Evolutionary conservation across 2,329 filamentous ascomycete species (phyloP), one percentile per base, ranked within the genome.

Genomic region (Sclerotiophoma versabilis): DNA sequence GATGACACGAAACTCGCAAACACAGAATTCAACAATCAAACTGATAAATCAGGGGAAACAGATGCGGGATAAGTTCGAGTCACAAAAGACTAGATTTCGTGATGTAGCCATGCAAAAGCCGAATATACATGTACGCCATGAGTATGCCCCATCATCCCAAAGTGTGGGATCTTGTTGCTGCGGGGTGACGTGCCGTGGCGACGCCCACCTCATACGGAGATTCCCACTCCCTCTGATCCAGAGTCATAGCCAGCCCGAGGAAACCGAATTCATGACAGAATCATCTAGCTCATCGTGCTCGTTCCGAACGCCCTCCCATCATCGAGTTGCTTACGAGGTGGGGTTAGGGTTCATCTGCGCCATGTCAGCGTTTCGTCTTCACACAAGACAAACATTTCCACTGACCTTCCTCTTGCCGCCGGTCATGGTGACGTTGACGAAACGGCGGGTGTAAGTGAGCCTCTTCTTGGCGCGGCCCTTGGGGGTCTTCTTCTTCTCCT

Each of bases 401-500:
- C 83, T 76, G 80, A 95, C 92, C 92, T 97, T 97, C 82, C 93
- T 87, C 93, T 98, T 98, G 84, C 93, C 93, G 81, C 92, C 93
- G 68, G 93, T 96, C 82, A 96, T 86, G 76, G 91, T 95, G 78
- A 98, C 92, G 83, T 98, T 97, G 72, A 98, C 93, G 85, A 98
- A 98, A 76, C 93, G 92, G 80, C 93, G 90, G 73, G 92, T 96
- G 87, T 97, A 97, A 80, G 87, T 88, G 79, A 96, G 88, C 77
- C 93, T 88, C 92, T 98, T 98, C 84, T 95, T 92, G 72, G 93
- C 93, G 77, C 93, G 92, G 77, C 93, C 93, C 88, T 97, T 97
- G 78, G 93, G 92, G 73, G 83, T 86, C 90, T 98, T 97, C 83
- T 90, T 84, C 89, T 96, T 96, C 89, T 97, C 93, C 82, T 93